Base-by-base conservation (phyloP, 2,329 filamentous ascomycete species). In the Tolypocladium ovalisporum region DNA sequence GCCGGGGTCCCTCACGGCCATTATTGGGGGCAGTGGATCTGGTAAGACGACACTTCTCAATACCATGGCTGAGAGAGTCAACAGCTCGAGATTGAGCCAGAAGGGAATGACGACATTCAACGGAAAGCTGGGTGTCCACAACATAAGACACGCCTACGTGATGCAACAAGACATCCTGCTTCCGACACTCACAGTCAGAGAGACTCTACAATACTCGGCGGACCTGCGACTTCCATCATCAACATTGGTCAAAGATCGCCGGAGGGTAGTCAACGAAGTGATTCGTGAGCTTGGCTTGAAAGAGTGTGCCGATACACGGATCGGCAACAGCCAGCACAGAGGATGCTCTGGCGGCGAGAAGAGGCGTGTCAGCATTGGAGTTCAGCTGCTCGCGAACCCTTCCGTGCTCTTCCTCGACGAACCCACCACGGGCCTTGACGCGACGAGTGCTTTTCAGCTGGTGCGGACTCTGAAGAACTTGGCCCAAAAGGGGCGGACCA, bases 321-420 rank as follows among this genome's bases (percentile, higher is more conserved):
- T 92, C 55, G 88, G 88, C 1, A 87, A 85, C 63, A 81, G 80
- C 57, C 79, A 81, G 54, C 86, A 90, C 64, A 85, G 88, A 52
- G 88, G 88, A 0, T 91, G 88, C 64, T 90, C 87, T 52, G 88
- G 89, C 0, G 89, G 88, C 3, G 89, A 92, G 68, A 91, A 90
- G 74, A 77, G 88, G 60, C 76, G 88, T 36, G 87, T 86, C 0
- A 90, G 86, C 61, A 88, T 92, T 53, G 88, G 87, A 2, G 87
- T 92, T 5, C 88, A 91, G 69, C 76, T 92, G 57, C 75, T 92
- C n/a, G 84, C 86, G 5, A 92, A 91, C 66, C 88, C 89, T 1
- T 89, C 86, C 7, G 80, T 92, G 1, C 72, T 92, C 8, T 91
- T 90, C 68, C 79, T 90, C 27, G 89, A 93, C 64, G 89, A 92